Evolutionary conservation across 371 early-diverging fungal genomes (phyloP).

Genomic region (Nematocida sp.): DNA sequence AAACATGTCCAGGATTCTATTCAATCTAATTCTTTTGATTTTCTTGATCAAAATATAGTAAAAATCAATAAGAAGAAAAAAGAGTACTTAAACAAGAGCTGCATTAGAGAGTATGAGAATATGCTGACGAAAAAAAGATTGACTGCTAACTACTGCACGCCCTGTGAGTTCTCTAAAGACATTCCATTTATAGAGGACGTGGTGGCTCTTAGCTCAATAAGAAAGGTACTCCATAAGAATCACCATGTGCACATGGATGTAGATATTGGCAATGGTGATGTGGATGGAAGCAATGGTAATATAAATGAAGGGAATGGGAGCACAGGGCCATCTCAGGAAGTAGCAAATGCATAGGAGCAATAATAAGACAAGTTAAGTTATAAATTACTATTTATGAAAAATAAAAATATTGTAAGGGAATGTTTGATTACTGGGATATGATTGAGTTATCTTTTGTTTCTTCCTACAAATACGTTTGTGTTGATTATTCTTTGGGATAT

Average conservation of each 20-base stretch:
- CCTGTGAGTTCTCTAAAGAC: conserved; percentile 11
- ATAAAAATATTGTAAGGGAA: no score
- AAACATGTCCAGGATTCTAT: background rate
- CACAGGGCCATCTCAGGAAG: background rate
- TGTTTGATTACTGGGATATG: background rate
- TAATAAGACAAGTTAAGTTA: no score
- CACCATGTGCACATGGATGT: background rate
- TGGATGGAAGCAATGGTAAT: conserved; percentile 5
- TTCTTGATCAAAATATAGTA: conserved; percentile 20
- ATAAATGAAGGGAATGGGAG: background rate
- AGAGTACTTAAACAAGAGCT: conserved; percentile 2
- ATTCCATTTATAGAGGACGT: conserved; percentile 42
- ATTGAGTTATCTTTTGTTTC: conserved; percentile 2
- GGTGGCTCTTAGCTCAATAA: conserved; percentile 15
- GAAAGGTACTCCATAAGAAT: background rate
- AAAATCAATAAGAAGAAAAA: conserved; percentile 6
- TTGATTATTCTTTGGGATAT: conserved; percentile 64
- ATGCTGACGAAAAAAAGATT: conserved; percentile 43
- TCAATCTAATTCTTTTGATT: no score
- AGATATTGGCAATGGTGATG: background rate
- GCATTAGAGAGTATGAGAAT: conserved; percentile 44
- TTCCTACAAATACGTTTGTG: conserved; percentile 61
- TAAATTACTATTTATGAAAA: no score
- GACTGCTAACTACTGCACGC: conserved; percentile 18
- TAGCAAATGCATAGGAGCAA: background rate